phyloP scores from a whole-genome alignment of 768 basidiomycete genomes.

The Holtermanniella nyarrowii region DNA sequence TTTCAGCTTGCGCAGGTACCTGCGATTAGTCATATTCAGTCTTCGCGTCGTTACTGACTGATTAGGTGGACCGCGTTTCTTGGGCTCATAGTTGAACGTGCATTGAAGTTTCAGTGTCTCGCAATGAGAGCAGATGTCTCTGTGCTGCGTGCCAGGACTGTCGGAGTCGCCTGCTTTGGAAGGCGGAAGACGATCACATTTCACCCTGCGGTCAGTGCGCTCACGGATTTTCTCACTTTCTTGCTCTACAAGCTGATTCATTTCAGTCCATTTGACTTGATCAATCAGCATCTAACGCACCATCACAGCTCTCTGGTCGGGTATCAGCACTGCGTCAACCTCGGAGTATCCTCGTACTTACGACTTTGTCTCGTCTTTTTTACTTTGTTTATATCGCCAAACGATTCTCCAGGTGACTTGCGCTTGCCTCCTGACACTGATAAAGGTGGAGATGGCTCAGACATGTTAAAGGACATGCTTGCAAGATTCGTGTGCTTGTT shows the following conservation, averaged over 20 bases:
- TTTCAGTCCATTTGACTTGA: neutral
- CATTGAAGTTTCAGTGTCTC: slow-evolving; percentile 13
- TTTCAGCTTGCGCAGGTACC: slow-evolving; percentile 18
- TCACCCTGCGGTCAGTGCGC: slow-evolving; percentile 15
- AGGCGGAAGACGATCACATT: slow-evolving; percentile 31
- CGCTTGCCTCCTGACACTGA: no score
- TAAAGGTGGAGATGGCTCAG: no score
- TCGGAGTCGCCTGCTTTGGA: slow-evolving; percentile 1
- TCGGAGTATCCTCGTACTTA: slow-evolving; percentile 9
- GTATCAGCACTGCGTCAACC: neutral
- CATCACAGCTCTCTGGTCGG: slow-evolving; percentile 25
- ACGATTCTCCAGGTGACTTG: no score
- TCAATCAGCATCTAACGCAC: slow-evolving; percentile 9
- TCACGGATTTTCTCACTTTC: slow-evolving; percentile 22
- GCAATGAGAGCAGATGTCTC: slow-evolving; percentile 19
- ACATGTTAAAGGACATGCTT: no score
- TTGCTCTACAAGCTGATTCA: slow-evolving; percentile 25
- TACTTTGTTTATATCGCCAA: no score
- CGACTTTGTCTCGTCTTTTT: slow-evolving; percentile 33
- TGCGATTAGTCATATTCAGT: slow-evolving; percentile 12
- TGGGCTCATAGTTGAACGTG: slow-evolving; percentile 86
- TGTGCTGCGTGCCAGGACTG: neutral
- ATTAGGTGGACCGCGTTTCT: slow-evolving; percentile 87
- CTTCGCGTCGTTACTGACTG: slow-evolving; percentile 47
- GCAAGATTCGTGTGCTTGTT: no score